A percentile compares a stretch with the other conserved stretches of the same genome.
These are phyloP conservation scores for Calonectria leucothoes DNA, from an alignment of 2,329 filamentous ascomycete genomes.

Conservation along the genomic window DNA sequence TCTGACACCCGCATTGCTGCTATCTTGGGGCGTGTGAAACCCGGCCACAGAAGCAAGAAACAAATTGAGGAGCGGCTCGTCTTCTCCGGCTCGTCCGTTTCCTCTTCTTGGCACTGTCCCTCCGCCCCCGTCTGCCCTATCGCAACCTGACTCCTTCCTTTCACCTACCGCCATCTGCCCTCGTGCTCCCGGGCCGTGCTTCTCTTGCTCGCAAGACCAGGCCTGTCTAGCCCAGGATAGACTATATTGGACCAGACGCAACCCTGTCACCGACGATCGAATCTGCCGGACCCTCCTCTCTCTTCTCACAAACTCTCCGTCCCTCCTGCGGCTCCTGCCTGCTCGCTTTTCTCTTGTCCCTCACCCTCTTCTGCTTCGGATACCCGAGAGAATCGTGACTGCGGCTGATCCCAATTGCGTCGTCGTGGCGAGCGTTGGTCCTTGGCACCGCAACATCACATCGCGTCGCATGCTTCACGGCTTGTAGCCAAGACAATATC, in stretches of 20 bases:
- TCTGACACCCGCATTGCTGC: neutral
- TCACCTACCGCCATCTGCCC: conserved; percentile 8
- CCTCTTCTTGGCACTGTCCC: neutral
- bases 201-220: conserved; percentile 10
- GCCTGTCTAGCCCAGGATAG: neutral
- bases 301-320: neutral
- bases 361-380: neutral
- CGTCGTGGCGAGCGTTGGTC: neutral
- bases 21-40: conserved; percentile 19
- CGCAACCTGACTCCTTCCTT: neutral
- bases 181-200: conserved; percentile 2
- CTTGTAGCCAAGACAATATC: neutral
- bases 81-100: neutral
- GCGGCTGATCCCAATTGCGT: conserved; percentile 8
- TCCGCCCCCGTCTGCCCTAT: neutral
- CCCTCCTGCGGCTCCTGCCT: neutral
- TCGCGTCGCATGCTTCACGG: neutral
- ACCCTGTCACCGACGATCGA: conserved; percentile 22
- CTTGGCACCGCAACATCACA: neutral
- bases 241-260: neutral
- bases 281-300: neutral
- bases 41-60: neutral
- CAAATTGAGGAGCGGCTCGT: neutral
- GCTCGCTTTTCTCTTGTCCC: neutral
- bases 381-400: conserved; percentile 3